A percentile compares a stretch with the other conserved stretches of the same genome.
Evolutionary conservation across 2,329 filamentous ascomycete genomes (phyloP).

Genomic region (Talaromyces sp.): DNA sequence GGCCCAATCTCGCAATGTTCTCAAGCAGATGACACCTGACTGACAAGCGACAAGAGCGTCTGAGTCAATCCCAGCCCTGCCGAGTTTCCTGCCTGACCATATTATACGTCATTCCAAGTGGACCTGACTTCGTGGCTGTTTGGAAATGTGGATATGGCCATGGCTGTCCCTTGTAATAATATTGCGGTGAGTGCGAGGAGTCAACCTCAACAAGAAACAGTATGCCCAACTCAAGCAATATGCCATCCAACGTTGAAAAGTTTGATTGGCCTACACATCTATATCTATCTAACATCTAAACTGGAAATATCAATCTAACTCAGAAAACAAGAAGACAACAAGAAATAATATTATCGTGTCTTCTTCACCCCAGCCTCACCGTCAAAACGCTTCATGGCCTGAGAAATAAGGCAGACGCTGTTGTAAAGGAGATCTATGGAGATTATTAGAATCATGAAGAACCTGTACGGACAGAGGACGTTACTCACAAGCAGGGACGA

Average conservation of each 20-base stretch:
- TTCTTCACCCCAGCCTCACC: background rate
- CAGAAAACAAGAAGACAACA: background rate
- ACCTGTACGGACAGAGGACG: background rate
- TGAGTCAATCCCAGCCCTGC: background rate
- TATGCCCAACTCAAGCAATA: background rate
- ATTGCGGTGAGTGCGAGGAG: background rate
- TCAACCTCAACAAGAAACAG: background rate
- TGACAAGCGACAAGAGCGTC: background rate
- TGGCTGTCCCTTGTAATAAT: background rate
- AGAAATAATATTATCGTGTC: background rate
- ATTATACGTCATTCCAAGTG: background rate
- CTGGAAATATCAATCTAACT: background rate
- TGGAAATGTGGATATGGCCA: background rate
- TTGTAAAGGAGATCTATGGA: constrained; percentile 15
- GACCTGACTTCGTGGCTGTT: background rate
- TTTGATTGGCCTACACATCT: background rate
- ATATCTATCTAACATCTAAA: background rate
- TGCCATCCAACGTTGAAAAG: background rate
- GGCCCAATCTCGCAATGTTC: background rate
- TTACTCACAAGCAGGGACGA: constrained; percentile 53
- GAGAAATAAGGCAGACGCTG: constrained; percentile 13
- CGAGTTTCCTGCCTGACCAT: background rate
- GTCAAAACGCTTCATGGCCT: constrained; percentile 8
- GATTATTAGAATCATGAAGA: background rate
- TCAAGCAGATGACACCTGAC: background rate